Evolutionary conservation across 2,329 filamentous ascomycete species (phyloP).

Genomic region (Plenodomus tracheiphilus): DNA sequence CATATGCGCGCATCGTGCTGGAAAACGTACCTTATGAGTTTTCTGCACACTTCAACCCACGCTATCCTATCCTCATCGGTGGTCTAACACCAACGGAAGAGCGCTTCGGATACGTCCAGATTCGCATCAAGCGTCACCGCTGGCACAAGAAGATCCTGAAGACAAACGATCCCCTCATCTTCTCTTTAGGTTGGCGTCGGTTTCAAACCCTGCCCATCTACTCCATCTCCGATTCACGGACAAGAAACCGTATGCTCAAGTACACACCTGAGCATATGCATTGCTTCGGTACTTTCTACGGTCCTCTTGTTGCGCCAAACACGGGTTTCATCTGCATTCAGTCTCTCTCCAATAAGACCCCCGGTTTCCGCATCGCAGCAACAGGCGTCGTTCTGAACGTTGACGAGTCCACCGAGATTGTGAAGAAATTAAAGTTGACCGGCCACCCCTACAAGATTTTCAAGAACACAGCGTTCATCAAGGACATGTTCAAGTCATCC

Average conservation of each 20-base stretch:
- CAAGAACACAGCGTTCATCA: constrained; percentile 98
- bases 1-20: constrained; percentile 88
- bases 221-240: constrained; percentile 91
- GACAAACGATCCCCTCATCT: constrained; percentile 95
- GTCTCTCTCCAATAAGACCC: constrained; percentile 78
- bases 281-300: constrained; percentile 95
- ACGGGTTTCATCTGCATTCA: constrained; percentile 95
- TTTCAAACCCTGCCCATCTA: constrained; percentile 94
- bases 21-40: constrained; percentile 92
- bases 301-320: constrained; percentile 91
- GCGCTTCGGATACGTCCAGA: constrained; percentile 91
- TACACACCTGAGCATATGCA: constrained; percentile 99
- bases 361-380: constrained; percentile 91
- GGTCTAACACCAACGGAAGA: constrained; percentile 94
- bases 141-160: constrained; percentile 99
- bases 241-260: constrained; percentile 95
- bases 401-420: constrained; percentile 94
- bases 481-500: constrained; percentile 93
- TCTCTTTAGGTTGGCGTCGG: constrained; percentile 92
- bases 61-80: constrained; percentile 82
- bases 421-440: constrained; percentile 98
- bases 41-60: constrained; percentile 76
- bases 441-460: constrained; percentile 96
- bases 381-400: constrained; percentile 93
- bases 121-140: constrained; percentile 93